Conservation (phyloP, 495 filamentous ascomycete genomes). For the Lasiosphaeria ovina region DNA sequence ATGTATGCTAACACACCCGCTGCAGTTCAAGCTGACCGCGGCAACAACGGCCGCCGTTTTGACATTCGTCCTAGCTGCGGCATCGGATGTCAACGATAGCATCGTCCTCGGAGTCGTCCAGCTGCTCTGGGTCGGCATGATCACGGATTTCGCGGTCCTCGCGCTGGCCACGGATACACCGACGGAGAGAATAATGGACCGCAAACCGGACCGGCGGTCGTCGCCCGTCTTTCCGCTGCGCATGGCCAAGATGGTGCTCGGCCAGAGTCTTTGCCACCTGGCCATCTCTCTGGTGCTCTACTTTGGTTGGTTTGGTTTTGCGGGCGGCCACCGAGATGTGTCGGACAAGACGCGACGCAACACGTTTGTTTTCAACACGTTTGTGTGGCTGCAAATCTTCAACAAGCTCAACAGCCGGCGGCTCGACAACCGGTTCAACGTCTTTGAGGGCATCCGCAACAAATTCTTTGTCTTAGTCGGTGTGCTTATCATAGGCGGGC, state of each 20-base stretch:
- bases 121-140: conserved; percentile 87
- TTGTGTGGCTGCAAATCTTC: conserved; percentile 96
- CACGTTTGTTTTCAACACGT: conserved; percentile 87
- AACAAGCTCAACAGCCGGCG: conserved; percentile 83
- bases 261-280: conserved; percentile 79
- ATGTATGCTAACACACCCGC: no score
- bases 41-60: conserved; percentile 82
- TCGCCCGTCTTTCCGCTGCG: conserved; percentile 71
- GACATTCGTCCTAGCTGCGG: conserved; percentile 78
- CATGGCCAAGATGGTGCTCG: conserved; percentile 96
- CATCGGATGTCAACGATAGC: conserved; percentile 59
- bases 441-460: conserved; percentile 75
- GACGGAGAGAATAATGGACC: conserved; percentile 69
- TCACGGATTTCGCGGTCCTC: conserved; percentile 90
- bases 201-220: conserved; percentile 71
- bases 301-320: conserved; percentile 67
- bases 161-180: conserved; percentile 85
- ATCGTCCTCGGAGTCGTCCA: conserved; percentile 85
- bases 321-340: conserved; percentile 34
- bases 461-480: conserved; percentile 87
- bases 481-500: conserved; percentile 80
- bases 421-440: conserved; percentile 85
- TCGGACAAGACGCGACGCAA: conserved; percentile 45
- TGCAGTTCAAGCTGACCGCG: conserved; percentile 83
- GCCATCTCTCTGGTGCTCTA: conserved; percentile 72